These are phyloP conservation scores for Verbascum thapsus DNA, from an alignment of 257 asterid species.

Conservation along the genomic window DNA sequence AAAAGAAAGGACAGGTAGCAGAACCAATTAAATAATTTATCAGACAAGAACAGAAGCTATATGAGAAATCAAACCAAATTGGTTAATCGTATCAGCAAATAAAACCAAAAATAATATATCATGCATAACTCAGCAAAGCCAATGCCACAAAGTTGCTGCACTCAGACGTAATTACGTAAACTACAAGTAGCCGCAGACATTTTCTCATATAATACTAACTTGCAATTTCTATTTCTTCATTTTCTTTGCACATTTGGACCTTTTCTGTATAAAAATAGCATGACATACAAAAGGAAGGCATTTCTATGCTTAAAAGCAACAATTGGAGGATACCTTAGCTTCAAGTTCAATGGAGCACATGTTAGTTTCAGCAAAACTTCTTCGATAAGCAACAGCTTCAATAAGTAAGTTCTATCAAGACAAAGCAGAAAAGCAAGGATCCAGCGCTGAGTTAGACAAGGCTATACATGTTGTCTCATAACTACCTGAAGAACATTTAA, in stretches of 20 bases:
- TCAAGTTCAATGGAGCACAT: slow-evolving; percentile 70
- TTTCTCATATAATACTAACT: background rate
- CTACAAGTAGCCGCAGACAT: background rate
- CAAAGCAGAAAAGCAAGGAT: slow-evolving; percentile 22
- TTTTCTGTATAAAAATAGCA: slow-evolving; percentile 1
- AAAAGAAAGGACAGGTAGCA: slow-evolving; percentile 1
- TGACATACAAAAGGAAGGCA: slow-evolving; percentile 20
- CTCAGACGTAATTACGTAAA: background rate
- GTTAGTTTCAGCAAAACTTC: slow-evolving; percentile 65
- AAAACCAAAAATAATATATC: slow-evolving; percentile 2
- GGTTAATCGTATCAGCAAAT: background rate
- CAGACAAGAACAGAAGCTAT: background rate
- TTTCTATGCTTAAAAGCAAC: slow-evolving; percentile 15
- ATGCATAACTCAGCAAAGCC: background rate
- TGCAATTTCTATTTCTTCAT: background rate
- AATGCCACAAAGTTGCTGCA: background rate
- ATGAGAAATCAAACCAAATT: slow-evolving; percentile 3
- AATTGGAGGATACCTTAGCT: slow-evolving; percentile 55
- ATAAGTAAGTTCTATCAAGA: slow-evolving; percentile 59
- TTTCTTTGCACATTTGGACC: background rate
- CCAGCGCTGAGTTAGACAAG: slow-evolving; percentile 31
- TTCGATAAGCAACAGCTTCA: slow-evolving; percentile 71
- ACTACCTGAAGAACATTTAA: slow-evolving; percentile 31
- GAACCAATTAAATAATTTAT: background rate
- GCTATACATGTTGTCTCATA: slow-evolving; percentile 7